Percentiles rank a stretch among this genome's conserved stretches.
phyloP scores from a whole-genome alignment of 768 basidiomycete species.

The Termitomyces bulborhizus region DNA sequence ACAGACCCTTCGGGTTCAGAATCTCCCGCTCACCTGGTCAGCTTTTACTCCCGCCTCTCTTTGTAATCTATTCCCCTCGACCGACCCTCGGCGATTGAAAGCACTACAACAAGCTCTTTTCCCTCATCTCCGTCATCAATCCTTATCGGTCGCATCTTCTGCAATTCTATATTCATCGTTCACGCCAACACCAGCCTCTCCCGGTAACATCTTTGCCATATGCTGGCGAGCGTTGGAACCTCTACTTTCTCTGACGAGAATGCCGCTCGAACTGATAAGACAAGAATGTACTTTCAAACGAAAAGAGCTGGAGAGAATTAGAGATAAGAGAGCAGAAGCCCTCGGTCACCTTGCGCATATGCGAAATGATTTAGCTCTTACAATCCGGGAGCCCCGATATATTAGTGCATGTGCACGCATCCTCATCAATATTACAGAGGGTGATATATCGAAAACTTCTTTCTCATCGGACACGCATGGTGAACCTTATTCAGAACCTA shows the following conservation, averaged over 20 bases:
- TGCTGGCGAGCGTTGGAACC: constrained; percentile 14
- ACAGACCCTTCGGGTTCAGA: constrained; percentile 32
- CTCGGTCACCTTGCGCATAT: constrained; percentile 59
- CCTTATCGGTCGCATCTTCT: constrained; percentile 14
- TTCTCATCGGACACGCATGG: not conserved
- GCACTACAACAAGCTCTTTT: constrained; percentile 56
- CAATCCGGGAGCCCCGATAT: constrained; percentile 19
- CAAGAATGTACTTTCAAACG: constrained; percentile 66
- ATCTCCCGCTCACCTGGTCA: constrained; percentile 40
- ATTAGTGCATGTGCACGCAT: constrained; percentile 13
- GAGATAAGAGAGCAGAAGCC: constrained; percentile 61
- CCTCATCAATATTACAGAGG: constrained; percentile 16
- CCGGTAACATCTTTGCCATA: constrained; percentile 5
- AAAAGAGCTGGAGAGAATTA: constrained; percentile 50
- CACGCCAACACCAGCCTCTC: not conserved
- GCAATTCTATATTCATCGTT: constrained; percentile 10
- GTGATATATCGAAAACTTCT: constrained; percentile 11
- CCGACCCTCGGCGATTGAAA: constrained; percentile 37
- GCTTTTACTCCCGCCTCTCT: constrained; percentile 43
- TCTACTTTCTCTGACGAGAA: constrained; percentile 23
- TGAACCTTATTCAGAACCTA: constrained; percentile 1
- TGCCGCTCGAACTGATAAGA: constrained; percentile 57
- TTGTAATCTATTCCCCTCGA: constrained; percentile 40
- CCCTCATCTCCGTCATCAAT: constrained; percentile 40
- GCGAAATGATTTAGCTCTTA: constrained; percentile 36